Evolutionary conservation across 805 yeast species (phyloP), one percentile per base, ranked within the genome.

Genomic region (Wickerhamiella australiensis): DNA sequence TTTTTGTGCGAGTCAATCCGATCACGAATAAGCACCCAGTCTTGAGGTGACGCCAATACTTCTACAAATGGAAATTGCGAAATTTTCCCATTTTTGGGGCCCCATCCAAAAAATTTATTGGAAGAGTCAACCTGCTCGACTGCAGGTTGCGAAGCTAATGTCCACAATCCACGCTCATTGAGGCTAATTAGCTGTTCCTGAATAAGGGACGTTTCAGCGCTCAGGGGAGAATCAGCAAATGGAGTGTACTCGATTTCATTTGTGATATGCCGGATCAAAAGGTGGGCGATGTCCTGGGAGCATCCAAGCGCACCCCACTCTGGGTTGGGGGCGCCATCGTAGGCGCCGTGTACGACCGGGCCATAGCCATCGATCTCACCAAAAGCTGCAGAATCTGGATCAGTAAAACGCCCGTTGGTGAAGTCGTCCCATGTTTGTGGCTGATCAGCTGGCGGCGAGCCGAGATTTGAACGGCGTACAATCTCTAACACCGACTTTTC

Each of bases 351-450:
- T 59, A 92, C 74, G 2, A 83, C 77, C 0, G 96, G 95, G 1
- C 97, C 97, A 64, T 90, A 92, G 26, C 97, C 97, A 64, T 88
- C 96, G 58, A 90, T 85, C 67, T 90, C 96, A 70, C 97, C 98
- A 65, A 84, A 90, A 1, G 97, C 97, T 17, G 96, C 96, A 29
- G 95, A 85, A 59, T 92, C 73, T 0, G 95, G 84, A 67, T 87
- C 95, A 68, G 96, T 94, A 65, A 85, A 86, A 68, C 97, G 75
- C 62, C 96, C 95, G 65, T 88, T 86, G 23, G 96, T 92, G 65
- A 85, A 88, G 61, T 88, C 97, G 69, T 88, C 97, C 97, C 97
- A 88, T 1, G 88, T 84, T 23, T 45, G 47, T 3, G 50, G 46
- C 21, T 33, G 23, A 9, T n/a, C 33, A 11, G 47, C 41, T 18